Conservation (phyloP, 768 basidiomycete species). For the Pulveroboletus frians region DNA sequence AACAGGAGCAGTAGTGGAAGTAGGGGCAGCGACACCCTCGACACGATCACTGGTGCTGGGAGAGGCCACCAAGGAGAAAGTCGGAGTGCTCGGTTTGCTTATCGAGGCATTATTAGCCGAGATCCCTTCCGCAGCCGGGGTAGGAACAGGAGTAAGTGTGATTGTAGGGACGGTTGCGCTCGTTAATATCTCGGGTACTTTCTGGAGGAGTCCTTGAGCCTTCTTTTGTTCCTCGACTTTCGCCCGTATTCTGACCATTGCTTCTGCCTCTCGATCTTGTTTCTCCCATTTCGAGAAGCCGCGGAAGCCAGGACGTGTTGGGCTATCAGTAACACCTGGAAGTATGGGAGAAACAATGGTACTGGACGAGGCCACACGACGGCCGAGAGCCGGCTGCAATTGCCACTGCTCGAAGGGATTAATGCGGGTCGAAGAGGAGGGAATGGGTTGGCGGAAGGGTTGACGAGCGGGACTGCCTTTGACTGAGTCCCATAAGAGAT, state of each 20-base stretch:
- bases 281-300: constrained; percentile 81
- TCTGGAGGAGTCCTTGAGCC: constrained; percentile 33
- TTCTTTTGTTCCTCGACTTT: constrained; percentile 44
- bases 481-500: constrained; percentile 65
- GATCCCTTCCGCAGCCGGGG: constrained; percentile 5
- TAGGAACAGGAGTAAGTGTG: constrained; percentile 24
- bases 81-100: constrained; percentile 12
- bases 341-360: constrained; percentile 23
- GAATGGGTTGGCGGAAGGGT: constrained; percentile 45
- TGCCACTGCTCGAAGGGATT: constrained; percentile 45
- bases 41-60: constrained; percentile 5
- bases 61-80: constrained; percentile 14
- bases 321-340: constrained; percentile 46
- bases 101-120: constrained; percentile 2
- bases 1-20: constrained; percentile 13
- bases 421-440: constrained; percentile 39
- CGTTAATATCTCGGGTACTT: constrained; percentile 28
- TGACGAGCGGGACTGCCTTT: constrained; percentile 38
- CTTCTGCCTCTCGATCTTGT: constrained; percentile 76
- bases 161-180: constrained; percentile 27
- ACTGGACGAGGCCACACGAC: constrained; percentile 40
- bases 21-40: constrained; percentile 2
- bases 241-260: constrained; percentile 66
- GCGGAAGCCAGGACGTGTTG: constrained; percentile 42
- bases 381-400: constrained; percentile 34